Conservation (phyloP, 2,329 filamentous ascomycete genomes). For the Pseudogymnoascus sp. region DNA sequence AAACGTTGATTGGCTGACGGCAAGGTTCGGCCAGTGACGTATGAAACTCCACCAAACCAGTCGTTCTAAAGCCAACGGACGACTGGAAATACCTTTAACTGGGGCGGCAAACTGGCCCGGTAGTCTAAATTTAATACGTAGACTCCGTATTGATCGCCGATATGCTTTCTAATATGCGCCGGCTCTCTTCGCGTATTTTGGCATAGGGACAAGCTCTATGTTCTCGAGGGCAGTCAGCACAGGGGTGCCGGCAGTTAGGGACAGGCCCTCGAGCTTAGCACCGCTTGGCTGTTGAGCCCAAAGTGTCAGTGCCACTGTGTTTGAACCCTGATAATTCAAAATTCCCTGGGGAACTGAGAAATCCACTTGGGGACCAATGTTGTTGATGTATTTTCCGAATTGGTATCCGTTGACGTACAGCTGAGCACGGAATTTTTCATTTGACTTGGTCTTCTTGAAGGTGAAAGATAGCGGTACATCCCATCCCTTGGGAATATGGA, state of each 20-base stretch:
- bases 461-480: conserved; percentile 51
- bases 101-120: neutral
- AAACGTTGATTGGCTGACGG: neutral
- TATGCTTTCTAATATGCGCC: neutral
- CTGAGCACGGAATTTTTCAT: conserved; percentile 40
- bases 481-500: conserved; percentile 44
- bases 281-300: conserved; percentile 45
- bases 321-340: conserved; percentile 57
- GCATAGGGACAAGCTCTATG: neutral
- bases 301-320: conserved; percentile 56
- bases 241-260: neutral
- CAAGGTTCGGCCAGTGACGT: conserved; percentile 1
- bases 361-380: conserved; percentile 62
- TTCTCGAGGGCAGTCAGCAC: neutral
- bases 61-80: neutral
- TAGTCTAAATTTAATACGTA: neutral
- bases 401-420: conserved; percentile 68
- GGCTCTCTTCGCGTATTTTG: neutral
- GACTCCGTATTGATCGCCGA: conserved; percentile 2
- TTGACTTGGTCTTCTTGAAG: conserved; percentile 14
- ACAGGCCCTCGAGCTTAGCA: conserved; percentile 12
- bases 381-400: conserved; percentile 48
- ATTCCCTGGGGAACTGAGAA: conserved; percentile 65
- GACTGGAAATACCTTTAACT: neutral
- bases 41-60: neutral